A percentile compares a stretch with the other conserved stretches of the same genome.
phyloP scores from a whole-genome alignment of 148 eudicot genomes.

The Cornus kousa region DNA sequence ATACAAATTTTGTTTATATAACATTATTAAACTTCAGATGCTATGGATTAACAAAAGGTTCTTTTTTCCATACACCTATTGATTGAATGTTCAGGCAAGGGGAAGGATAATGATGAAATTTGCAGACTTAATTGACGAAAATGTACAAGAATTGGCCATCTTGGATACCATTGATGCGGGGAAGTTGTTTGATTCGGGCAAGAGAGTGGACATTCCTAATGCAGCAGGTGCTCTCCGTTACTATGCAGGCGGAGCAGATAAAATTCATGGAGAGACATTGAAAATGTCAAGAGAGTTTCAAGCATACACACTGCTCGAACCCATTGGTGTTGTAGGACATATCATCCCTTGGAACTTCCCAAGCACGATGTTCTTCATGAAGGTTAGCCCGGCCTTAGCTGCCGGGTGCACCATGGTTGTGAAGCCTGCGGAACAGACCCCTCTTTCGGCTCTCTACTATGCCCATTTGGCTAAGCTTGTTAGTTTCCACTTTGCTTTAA shows the following conservation, averaged over 20 bases:
- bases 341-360: constrained; percentile 95
- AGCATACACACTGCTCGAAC: constrained; percentile 80
- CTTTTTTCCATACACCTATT: not conserved
- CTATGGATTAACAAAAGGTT: too few species aligned
- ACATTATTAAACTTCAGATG: too few species aligned
- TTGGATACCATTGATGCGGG: constrained; percentile 69
- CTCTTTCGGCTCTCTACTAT: constrained; percentile 70
- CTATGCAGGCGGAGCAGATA: constrained; percentile 90
- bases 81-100: constrained; percentile 33
- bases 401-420: constrained; percentile 90
- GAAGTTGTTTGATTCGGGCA: constrained; percentile 45
- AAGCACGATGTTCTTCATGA: constrained; percentile 47
- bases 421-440: constrained; percentile 91
- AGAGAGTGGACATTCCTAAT: constrained; percentile 47
- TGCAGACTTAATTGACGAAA: constrained; percentile 51
- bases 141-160: constrained; percentile 41
- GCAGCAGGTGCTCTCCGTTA: constrained; percentile 47
- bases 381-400: constrained; percentile 84
- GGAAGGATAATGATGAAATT: constrained; percentile 46
- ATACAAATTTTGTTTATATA: too few species aligned
- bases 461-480: constrained; percentile 80
- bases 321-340: constrained; percentile 77
- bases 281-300: constrained; percentile 71
- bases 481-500: constrained; percentile 1
- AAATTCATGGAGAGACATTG: constrained; percentile 77